Percentiles rank a stretch among this genome's conserved stretches.
These are phyloP conservation scores for Coprinellus micaceus DNA, from an alignment of 768 basidiomycete genomes.

Conservation along the genomic window DNA sequence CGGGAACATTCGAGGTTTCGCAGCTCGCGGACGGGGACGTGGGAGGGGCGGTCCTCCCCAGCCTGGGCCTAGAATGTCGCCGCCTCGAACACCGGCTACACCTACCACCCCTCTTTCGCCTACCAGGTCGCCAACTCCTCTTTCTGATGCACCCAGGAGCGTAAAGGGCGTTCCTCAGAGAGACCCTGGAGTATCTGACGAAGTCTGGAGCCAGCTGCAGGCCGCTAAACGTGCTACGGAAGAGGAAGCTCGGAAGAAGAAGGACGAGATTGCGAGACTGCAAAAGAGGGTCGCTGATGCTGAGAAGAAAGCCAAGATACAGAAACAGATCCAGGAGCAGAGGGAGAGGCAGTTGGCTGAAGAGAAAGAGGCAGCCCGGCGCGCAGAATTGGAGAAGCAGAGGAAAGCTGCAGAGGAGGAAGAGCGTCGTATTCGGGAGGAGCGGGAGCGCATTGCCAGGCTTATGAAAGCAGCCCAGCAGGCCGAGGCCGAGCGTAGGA, in stretches of 20 bases:
- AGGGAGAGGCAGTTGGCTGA: background rate
- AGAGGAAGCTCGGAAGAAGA: constrained; percentile 23
- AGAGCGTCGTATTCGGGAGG: constrained; percentile 16
- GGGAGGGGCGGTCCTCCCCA: background rate
- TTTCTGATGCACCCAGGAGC: constrained; percentile 3
- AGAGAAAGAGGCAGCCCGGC: constrained; percentile 21
- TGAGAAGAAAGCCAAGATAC: constrained; percentile 17
- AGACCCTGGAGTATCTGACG: constrained; percentile 52
- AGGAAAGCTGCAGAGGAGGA: constrained; percentile 22
- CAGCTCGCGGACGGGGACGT: background rate
- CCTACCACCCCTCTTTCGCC: constrained; percentile 3
- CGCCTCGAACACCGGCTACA: constrained; percentile 5
- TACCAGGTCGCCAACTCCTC: background rate
- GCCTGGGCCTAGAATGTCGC: background rate
- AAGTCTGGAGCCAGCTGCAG: constrained; percentile 49
- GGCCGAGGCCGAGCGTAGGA: constrained; percentile 16
- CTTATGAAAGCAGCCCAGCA: background rate
- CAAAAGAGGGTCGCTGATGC: constrained; percentile 12
- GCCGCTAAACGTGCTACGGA: constrained; percentile 31
- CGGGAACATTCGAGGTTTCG: background rate
- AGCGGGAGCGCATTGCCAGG: constrained; percentile 12
- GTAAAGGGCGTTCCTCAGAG: constrained; percentile 21
- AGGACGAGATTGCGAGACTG: constrained; percentile 16
- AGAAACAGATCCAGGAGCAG: constrained; percentile 16
- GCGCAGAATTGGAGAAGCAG: constrained; percentile 28